phyloP scores from a whole-genome alignment of 225 moss, liverwort and hornwort species.

The Polytrichum formosum region DNA sequence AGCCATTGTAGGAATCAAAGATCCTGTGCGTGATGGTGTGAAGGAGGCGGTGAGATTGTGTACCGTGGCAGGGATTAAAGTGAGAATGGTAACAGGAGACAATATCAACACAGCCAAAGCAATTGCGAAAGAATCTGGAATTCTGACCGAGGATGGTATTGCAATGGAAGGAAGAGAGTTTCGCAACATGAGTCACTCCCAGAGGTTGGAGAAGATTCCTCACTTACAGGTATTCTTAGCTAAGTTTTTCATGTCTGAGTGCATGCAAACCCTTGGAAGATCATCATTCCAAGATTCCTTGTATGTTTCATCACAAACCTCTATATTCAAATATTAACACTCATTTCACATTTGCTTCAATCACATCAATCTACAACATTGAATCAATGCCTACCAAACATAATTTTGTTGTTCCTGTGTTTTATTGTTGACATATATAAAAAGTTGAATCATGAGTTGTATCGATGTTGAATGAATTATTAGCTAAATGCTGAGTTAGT shows the following conservation, averaged over 20 bases:
- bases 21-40: slow-evolving; percentile 13
- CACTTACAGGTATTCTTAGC: slow-evolving; percentile 13
- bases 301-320: no score
- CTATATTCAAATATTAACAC: no score
- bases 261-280: no score
- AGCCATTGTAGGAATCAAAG: slow-evolving; percentile 15
- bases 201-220: slow-evolving; percentile 10
- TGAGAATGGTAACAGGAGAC: slow-evolving; percentile 24
- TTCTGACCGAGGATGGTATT: slow-evolving; percentile 19
- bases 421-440: no score
- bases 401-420: not conserved
- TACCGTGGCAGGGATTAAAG: slow-evolving; percentile 17
- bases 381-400: not conserved
- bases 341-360: no score
- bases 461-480: no score
- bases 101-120: slow-evolving; percentile 20
- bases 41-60: slow-evolving; percentile 12
- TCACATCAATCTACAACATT: not conserved
- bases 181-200: slow-evolving; percentile 6
- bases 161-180: slow-evolving; percentile 16
- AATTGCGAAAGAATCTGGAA: slow-evolving; percentile 18
- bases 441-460: no score
- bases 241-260: no score
- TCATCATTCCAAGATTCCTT: no score
- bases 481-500: no score